Conservation (phyloP, 2,329 filamentous ascomycete species). For the Paraphaeosphaeria minitans region DNA sequence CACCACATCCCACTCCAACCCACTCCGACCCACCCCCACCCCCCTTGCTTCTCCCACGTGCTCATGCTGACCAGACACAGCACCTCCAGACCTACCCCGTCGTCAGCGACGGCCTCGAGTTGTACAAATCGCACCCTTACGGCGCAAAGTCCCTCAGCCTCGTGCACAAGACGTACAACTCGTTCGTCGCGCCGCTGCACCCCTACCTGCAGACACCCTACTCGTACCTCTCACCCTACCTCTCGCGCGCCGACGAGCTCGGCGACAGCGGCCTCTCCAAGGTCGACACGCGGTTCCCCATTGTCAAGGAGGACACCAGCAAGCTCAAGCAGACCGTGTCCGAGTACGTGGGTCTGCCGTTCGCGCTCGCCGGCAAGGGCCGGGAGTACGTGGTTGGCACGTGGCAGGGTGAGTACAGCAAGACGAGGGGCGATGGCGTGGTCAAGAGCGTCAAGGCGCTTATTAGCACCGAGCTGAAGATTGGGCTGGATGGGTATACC, state of each 20-base stretch:
- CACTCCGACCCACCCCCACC: conserved; percentile 15
- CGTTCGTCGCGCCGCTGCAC: conserved; percentile 76
- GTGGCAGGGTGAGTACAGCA: conserved; percentile 48
- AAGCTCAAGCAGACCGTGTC: conserved; percentile 44
- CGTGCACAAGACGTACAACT: conserved; percentile 74
- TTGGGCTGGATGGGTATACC: conserved; percentile 41
- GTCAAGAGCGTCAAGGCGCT: conserved; percentile 45
- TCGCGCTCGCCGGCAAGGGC: conserved; percentile 31
- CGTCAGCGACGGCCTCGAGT: conserved; percentile 76
- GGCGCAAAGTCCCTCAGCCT: conserved; percentile 82
- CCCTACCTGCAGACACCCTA: conserved; percentile 81
- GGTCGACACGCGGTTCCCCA: conserved; percentile 46
- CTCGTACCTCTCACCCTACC: conserved; percentile 81
- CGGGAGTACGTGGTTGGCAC: conserved; percentile 45
- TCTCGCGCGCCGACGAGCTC: conserved; percentile 73
- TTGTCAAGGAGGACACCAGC: conserved; percentile 56
- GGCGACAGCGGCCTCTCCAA: conserved; percentile 45
- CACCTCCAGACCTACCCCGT: conserved; percentile 85
- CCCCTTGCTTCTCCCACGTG: not conserved
- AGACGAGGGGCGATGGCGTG: conserved; percentile 43
- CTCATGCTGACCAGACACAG: conserved; percentile 51
- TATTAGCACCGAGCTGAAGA: conserved; percentile 48
- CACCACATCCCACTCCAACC: conserved; percentile 14
- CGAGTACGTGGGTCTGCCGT: conserved; percentile 35
- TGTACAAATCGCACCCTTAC: conserved; percentile 80